These are phyloP conservation scores for Podaxis rugospora DNA, from an alignment of 768 basidiomycete genomes.

Conservation along the genomic window DNA sequence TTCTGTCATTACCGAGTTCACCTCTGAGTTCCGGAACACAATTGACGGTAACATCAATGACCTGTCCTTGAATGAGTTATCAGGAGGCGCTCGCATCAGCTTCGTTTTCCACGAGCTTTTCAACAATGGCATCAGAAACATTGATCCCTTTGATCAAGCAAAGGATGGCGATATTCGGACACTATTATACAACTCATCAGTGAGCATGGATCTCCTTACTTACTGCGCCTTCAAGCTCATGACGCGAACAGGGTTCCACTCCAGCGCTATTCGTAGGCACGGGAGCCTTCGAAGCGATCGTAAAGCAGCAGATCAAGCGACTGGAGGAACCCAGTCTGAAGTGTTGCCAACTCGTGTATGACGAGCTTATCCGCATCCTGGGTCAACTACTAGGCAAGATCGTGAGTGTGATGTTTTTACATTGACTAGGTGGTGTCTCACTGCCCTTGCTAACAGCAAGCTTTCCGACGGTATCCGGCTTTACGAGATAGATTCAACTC, in stretches of 20 bases:
- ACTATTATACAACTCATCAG: conserved; percentile 96
- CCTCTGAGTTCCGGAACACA: conserved; percentile 90
- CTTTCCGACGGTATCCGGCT: conserved; percentile 96
- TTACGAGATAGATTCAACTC: conserved; percentile 94
- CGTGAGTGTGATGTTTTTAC: conserved; percentile 39
- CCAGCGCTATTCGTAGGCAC: conserved; percentile 97
- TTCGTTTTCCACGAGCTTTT: conserved; percentile 99
- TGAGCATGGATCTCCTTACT: conserved; percentile 32
- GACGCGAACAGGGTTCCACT: conserved; percentile 73
- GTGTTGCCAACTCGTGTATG: conserved; percentile 94
- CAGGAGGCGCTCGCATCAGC: conserved; percentile 97
- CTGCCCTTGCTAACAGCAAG: conserved; percentile 52
- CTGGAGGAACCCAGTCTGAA: conserved; percentile 92
- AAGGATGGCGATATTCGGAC: conserved; percentile 98
- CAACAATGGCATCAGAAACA: conserved; percentile 92
- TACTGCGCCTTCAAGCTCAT: neutral
- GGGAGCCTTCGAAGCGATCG: conserved; percentile 95
- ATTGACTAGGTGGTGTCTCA: neutral
- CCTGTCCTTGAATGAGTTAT: conserved; percentile 89
- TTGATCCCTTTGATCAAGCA: conserved; percentile 98
- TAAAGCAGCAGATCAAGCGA: conserved; percentile 98
- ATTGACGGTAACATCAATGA: conserved; percentile 99
- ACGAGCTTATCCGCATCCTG: conserved; percentile 95
- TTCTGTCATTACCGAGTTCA: conserved; percentile 98
- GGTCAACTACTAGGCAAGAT: conserved; percentile 88